Evolutionary conservation across 2,329 filamentous ascomycete genomes (phyloP).

Genomic region (Aspergillus floridensis): DNA sequence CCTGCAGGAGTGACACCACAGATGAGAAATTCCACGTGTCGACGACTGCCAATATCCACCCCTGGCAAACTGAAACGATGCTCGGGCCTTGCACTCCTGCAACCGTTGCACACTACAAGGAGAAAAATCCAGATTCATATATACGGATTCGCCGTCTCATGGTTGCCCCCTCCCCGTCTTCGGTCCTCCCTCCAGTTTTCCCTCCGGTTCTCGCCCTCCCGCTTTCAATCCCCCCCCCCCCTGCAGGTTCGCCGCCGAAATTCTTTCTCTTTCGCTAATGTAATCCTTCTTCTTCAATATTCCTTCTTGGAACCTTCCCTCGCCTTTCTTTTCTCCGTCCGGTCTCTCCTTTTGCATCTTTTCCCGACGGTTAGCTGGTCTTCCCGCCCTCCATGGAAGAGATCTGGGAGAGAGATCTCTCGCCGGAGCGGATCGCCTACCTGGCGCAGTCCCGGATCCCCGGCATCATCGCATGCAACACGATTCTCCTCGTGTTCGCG

Average conservation of each 20-base stretch:
- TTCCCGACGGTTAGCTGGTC: conserved; percentile 7
- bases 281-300: background rate
- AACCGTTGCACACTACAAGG: background rate
- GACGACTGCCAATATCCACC: conserved; percentile 1
- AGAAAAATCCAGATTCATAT: conserved; percentile 2
- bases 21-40: conserved; percentile 2
- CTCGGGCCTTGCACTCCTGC: background rate
- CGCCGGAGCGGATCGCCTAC: conserved; percentile 12
- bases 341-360: background rate
- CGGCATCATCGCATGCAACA: conserved; percentile 18
- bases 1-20: background rate
- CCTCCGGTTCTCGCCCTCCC: background rate
- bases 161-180: background rate
- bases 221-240: background rate
- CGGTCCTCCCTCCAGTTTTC: background rate
- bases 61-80: conserved; percentile 8
- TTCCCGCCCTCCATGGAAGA: conserved; percentile 9
- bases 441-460: conserved; percentile 11
- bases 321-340: background rate
- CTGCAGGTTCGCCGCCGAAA: background rate
- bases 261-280: background rate
- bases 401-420: conserved; percentile 10
- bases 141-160: background rate
- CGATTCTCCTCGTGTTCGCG: conserved; percentile 9
- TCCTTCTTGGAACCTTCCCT: background rate